Conservation (phyloP, 768 basidiomycete species). For the Tulasnella sp. region DNA sequence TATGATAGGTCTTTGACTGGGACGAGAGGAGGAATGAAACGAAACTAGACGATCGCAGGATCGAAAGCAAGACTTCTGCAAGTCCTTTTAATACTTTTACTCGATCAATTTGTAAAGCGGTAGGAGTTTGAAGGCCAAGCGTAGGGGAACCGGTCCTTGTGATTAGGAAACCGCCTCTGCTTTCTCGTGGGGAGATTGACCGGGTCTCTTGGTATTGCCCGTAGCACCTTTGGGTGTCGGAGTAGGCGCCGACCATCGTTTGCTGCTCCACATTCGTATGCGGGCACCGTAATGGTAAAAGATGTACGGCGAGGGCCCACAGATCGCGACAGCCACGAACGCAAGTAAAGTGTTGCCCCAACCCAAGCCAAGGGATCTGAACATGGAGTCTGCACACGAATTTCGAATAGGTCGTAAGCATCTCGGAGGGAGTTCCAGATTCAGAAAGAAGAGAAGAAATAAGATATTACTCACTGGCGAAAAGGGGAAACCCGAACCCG, state of each 20-base stretch:
- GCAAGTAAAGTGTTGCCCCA: constrained; percentile 60
- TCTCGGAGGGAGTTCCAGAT: not conserved
- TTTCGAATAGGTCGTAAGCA: not conserved
- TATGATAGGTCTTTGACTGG: no score
- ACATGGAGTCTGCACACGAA: constrained; percentile 22
- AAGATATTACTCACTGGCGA: constrained; percentile 53
- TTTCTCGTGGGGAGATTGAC: no score
- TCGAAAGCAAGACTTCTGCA: no score
- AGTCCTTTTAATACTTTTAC: no score
- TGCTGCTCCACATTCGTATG: constrained; percentile 8
- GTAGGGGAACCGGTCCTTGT: no score
- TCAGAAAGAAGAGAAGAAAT: constrained; percentile 33
- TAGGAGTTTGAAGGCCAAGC: no score
- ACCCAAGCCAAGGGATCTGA: constrained; percentile 50
- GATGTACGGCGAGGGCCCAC: constrained; percentile 33
- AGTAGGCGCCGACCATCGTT: not conserved
- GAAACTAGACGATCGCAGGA: no score
- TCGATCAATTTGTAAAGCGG: no score
- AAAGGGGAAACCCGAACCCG: constrained; percentile 71
- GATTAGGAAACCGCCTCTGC: no score
- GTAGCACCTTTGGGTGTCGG: not conserved
- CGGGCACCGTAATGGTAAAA: constrained; percentile 11
- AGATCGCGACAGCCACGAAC: constrained; percentile 41
- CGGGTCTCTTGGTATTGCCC: not conserved
- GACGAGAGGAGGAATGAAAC: no score